Evolutionary conservation across 306 rosid species (phyloP).

Genomic region (Arachis stenosperma): DNA sequence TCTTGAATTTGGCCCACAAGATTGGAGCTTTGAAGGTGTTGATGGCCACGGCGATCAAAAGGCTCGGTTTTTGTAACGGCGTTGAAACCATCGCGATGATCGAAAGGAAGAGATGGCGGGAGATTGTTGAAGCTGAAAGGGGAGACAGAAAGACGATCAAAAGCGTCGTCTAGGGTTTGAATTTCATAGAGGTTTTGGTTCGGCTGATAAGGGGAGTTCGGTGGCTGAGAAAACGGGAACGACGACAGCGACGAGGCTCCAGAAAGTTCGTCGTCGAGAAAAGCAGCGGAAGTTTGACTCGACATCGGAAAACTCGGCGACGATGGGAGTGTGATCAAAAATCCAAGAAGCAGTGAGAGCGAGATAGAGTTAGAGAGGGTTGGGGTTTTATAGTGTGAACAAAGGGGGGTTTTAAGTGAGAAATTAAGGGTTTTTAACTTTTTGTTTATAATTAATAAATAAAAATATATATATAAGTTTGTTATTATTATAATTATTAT

Average conservation of each 20-base stretch:
- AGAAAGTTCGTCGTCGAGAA: not conserved
- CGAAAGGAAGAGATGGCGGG: not conserved
- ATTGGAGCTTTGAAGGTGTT: conserved; percentile 7
- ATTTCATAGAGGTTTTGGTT: not conserved
- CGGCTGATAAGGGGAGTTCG: not conserved
- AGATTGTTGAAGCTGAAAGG: not conserved
- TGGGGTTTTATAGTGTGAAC: too few relatives aligned
- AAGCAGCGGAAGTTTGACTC: not conserved
- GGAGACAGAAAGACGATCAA: conserved; percentile 45
- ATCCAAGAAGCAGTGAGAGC: not conserved
- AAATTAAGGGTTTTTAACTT: too few relatives aligned
- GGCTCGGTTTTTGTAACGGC: not conserved
- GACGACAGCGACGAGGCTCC: not conserved
- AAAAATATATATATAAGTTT: too few relatives aligned
- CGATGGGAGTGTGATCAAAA: not conserved
- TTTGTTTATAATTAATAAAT: too few relatives aligned
- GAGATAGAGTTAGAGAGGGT: not conserved
- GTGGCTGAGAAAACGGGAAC: not conserved
- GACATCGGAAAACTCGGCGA: conserved; percentile 25
- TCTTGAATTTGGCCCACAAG: not conserved
- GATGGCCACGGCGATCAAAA: not conserved
- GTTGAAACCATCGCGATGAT: not conserved
- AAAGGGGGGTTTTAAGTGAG: too few relatives aligned
- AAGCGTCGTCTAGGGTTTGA: conserved; percentile 49
- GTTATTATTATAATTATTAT: too few relatives aligned